These are phyloP conservation scores for Dovyalis caffra DNA, from an alignment of 345 rosid species.

Conservation along the genomic window DNA sequence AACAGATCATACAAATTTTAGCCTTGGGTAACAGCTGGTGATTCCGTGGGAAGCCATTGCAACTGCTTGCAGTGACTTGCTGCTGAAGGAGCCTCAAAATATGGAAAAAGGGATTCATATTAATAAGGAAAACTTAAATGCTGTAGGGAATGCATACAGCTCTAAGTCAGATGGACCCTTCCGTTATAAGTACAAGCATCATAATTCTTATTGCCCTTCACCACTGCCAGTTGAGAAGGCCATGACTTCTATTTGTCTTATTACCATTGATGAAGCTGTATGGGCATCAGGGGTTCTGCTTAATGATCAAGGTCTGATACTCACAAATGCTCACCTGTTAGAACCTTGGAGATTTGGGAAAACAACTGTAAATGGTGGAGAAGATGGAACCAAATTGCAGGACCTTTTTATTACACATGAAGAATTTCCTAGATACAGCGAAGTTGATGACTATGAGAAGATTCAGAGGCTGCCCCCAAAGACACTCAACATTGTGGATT, in stretches of 20 bases:
- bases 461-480: constrained; percentile 22
- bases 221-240: constrained; percentile 52
- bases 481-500: constrained; percentile 19
- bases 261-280: constrained; percentile 63
- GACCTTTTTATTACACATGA: constrained; percentile 21
- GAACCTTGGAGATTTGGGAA: constrained; percentile 97
- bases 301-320: constrained; percentile 72
- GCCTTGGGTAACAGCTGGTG: constrained; percentile 97
- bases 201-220: constrained; percentile 19
- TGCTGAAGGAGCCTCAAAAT: constrained; percentile 59
- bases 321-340: constrained; percentile 92
- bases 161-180: constrained; percentile 24
- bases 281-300: constrained; percentile 97
- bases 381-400: constrained; percentile 19
- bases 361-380: constrained; percentile 45
- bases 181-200: constrained; percentile 18
- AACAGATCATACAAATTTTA: constrained; percentile 64
- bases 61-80: constrained; percentile 75
- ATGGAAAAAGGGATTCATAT: constrained; percentile 43
- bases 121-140: constrained; percentile 45
- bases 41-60: constrained; percentile 98
- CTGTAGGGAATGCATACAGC: constrained; percentile 41
- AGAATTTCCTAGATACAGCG: constrained; percentile 27
- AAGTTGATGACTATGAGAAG: constrained; percentile 30
- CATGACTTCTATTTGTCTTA: constrained; percentile 73